Evolutionary conservation across 1,139 yeast genomes (phyloP).

Genomic region (Yamadazyma songkhlaensis): DNA sequence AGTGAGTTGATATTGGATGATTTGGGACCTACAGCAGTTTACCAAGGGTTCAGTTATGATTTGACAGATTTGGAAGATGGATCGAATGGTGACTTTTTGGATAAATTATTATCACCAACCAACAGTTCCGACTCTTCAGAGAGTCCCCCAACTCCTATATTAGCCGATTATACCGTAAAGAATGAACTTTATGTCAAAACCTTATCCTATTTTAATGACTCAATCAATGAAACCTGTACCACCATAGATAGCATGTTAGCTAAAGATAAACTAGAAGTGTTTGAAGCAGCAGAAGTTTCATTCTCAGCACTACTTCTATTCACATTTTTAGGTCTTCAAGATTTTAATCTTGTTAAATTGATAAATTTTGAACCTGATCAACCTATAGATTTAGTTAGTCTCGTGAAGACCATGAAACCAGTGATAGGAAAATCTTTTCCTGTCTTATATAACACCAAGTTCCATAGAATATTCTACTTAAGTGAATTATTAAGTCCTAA

Average conservation of each 20-base stretch:
- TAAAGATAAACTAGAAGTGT: slow-evolving; percentile 1
- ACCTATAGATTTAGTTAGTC: slow-evolving; percentile 20
- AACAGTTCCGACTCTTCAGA: no score
- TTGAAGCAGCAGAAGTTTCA: slow-evolving; percentile 19
- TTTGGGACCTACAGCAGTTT: slow-evolving; percentile 4
- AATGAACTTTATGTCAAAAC: slow-evolving; percentile 12
- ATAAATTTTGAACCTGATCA: slow-evolving; percentile 17
- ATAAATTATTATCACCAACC: no score
- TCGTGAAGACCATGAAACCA: slow-evolving; percentile 18
- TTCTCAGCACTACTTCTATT: slow-evolving; percentile 25
- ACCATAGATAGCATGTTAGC: slow-evolving; percentile 5
- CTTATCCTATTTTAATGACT: slow-evolving; percentile 21
- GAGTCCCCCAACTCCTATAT: no score
- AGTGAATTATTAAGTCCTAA: slow-evolving; percentile 11
- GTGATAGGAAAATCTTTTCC: slow-evolving; percentile 15
- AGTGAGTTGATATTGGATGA: slow-evolving; percentile 5
- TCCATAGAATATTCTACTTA: slow-evolving; percentile 15
- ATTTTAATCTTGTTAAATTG: slow-evolving; percentile 25
- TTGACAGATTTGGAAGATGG: not conserved
- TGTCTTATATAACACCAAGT: slow-evolving; percentile 13
- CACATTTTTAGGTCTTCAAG: slow-evolving; percentile 29
- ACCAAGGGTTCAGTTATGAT: slow-evolving; percentile 2
- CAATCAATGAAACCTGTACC: slow-evolving; percentile 10
- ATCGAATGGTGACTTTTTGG: no score
- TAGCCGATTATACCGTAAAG: no score